Percentiles rank a stretch among this genome's conserved stretches.
Evolutionary conservation across 2,329 filamentous ascomycete species (phyloP).

Genomic region (Arthrobotrys iridis): DNA sequence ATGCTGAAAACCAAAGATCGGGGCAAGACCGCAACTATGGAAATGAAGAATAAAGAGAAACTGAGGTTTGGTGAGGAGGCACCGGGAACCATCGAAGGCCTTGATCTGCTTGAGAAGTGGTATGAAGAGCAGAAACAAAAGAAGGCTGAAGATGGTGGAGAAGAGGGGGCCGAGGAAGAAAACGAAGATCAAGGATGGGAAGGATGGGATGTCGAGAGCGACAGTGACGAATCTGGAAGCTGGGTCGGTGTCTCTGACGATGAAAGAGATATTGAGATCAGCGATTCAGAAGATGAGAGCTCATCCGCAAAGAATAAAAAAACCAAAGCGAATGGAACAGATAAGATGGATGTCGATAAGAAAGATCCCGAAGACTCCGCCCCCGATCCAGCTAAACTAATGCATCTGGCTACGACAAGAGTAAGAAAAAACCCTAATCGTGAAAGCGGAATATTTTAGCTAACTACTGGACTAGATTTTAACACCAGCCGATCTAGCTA

Average conservation of each 20-base stretch:
- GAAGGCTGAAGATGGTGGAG: conserved; percentile 74
- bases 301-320: conserved; percentile 72
- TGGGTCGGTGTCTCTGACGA: conserved; percentile 44
- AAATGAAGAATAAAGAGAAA: conserved; percentile 77
- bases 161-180: conserved; percentile 71
- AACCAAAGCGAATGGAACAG: conserved; percentile 53
- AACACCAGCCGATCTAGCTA: conserved; percentile 94
- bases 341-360: conserved; percentile 55
- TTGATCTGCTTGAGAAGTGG: conserved; percentile 90
- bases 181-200: conserved; percentile 68
- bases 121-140: conserved; percentile 80
- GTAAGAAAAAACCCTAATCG: conserved; percentile 54
- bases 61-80: conserved; percentile 84
- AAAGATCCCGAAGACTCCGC: conserved; percentile 23
- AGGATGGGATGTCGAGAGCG: conserved; percentile 79
- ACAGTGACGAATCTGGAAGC: conserved; percentile 69
- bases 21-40: conserved; percentile 89
- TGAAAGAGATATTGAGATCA: conserved; percentile 70
- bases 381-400: conserved; percentile 55
- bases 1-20: conserved; percentile 88
- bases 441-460: background rate
- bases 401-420: conserved; percentile 60
- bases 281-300: conserved; percentile 73
- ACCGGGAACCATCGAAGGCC: conserved; percentile 83
- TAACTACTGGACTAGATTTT: conserved; percentile 72